Conservation (phyloP, 73 alveolate genomes). For the Stentor coeruleus region DNA sequence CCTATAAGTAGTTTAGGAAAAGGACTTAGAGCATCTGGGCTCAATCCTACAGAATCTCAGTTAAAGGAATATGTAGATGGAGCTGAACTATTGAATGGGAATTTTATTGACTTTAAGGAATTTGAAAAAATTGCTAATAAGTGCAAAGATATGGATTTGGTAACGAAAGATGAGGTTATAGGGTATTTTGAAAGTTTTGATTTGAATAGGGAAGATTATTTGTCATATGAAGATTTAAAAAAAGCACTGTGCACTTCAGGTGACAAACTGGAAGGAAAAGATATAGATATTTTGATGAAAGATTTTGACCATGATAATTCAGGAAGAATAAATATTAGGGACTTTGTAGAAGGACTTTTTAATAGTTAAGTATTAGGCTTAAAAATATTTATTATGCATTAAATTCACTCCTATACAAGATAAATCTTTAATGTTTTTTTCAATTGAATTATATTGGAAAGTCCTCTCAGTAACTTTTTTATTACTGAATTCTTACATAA, state of each 20-base stretch:
- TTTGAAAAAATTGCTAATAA: neutral
- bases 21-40: neutral
- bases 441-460: no score
- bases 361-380: no score
- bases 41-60: neutral
- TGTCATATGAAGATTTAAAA: neutral
- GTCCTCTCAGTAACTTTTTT: no score
- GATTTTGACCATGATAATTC: neutral
- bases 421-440: no score
- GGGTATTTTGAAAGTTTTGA: neutral
- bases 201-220: neutral
- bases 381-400: no score
- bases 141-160: neutral
- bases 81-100: neutral
- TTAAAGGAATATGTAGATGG: neutral
- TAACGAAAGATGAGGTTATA: neutral
- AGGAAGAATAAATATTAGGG: neutral
- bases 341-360: neutral
- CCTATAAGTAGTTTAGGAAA: neutral
- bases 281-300: neutral
- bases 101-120: neutral
- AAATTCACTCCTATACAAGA: no score
- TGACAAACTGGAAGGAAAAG: neutral
- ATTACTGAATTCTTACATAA: no score
- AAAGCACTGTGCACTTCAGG: constrained; percentile 2